Evolutionary conservation across 805 yeast genomes (phyloP), one percentile per base, ranked within the genome.

Genomic region (Candida ulmi): DNA sequence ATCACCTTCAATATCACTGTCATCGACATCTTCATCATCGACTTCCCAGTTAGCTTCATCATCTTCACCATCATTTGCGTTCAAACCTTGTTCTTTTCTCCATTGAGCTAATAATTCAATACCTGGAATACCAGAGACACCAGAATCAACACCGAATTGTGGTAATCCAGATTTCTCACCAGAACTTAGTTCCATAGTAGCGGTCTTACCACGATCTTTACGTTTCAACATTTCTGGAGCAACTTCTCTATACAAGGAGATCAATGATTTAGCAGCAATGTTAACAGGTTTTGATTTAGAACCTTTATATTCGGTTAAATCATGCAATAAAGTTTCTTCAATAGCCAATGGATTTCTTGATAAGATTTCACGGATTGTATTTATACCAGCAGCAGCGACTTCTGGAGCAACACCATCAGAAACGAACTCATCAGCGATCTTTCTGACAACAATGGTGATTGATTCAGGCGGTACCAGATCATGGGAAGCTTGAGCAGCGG

Each of bases 401-500:
- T 93, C 96, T 26, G 95, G 80, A 13, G 97, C 88, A 30, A 93
- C 99, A 72, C 99, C 99, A 57, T 93, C 98, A 50, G 95, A 84
- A 19, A 93, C 96, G 55, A 93, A 93, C 64, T 93, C 99, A 63
- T 93, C 95, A 1, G 99, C 98, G 48, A 93, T 80, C 58, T 91
- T 93, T 42, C 96, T 77, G 9, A 93, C 81, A 50, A 93, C 79
- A 37, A 82, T 81, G 33, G 74, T 68, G 44, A 93, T 75, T 13
- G 80, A 78, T 60, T 93, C 99, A 6, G 99, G 99, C 19, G 99
- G 99, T 8, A 93, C 96, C 54, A 93, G 70, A 55, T 93, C 98
- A 59, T 93, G 99, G 21, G 95, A 76, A 0, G 98, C 88, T 68
- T 93, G 99, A 0, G 99, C 99, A 35, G 86, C 73, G 4, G 98